These are phyloP conservation scores for Pseudofabraea citricarpa DNA, from an alignment of 2,329 filamentous ascomycete species.

Conservation along the genomic window DNA sequence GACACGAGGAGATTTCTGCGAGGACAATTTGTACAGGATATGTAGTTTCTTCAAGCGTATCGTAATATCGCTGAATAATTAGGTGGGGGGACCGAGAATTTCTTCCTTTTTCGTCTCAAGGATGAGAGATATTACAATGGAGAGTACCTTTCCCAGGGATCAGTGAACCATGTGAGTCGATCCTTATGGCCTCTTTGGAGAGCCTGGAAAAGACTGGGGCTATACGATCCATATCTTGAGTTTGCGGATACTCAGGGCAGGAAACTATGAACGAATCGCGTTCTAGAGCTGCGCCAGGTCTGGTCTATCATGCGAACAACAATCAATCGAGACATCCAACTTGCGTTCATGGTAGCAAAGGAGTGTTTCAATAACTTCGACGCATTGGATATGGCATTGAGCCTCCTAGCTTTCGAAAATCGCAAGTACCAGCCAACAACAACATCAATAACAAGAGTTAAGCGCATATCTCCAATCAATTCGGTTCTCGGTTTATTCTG, in stretches of 20 bases:
- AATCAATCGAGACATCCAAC: slow-evolving; percentile 1
- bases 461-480: background rate
- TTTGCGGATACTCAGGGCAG: background rate
- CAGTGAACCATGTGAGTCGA: slow-evolving; percentile 4
- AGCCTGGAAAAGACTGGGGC: slow-evolving; percentile 1
- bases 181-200: slow-evolving; percentile 6
- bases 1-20: slow-evolving; percentile 6
- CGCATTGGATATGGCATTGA: slow-evolving; percentile 3
- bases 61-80: background rate
- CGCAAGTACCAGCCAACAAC: no score
- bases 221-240: background rate
- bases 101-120: slow-evolving; percentile 1
- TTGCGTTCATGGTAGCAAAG: slow-evolving; percentile 3
- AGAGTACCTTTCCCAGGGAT: slow-evolving; percentile 6
- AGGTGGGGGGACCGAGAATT: background rate
- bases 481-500: background rate
- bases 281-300: slow-evolving; percentile 4
- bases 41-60: slow-evolving; percentile 2
- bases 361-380: slow-evolving; percentile 4
- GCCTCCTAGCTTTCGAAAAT: slow-evolving; percentile 4
- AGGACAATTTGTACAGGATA: slow-evolving; percentile 6
- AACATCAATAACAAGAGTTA: slow-evolving; percentile 6
- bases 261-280: slow-evolving; percentile 4
- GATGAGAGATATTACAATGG: slow-evolving; percentile 6
- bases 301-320: slow-evolving; percentile 3